phyloP scores from a whole-genome alignment of 345 rosid genomes.

The Erysimum cheiranthoides region DNA sequence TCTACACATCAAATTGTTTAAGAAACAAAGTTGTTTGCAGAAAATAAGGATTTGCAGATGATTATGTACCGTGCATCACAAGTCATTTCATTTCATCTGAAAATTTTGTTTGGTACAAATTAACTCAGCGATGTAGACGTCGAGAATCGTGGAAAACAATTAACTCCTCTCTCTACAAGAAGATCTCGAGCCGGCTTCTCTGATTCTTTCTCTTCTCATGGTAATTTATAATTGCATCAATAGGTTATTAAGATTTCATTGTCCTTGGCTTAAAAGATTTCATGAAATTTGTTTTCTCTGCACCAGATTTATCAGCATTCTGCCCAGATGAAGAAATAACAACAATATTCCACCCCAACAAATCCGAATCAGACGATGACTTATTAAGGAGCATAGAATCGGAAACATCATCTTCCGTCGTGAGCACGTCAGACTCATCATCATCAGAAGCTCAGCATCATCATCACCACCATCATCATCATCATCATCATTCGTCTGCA shows the following conservation, averaged over 20 bases:
- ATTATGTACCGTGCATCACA: slow-evolving; percentile 21
- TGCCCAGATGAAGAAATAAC: slow-evolving; percentile 30
- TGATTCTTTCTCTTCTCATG: slow-evolving; percentile 53
- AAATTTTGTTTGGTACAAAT: neutral
- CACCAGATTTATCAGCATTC: slow-evolving; percentile 47
- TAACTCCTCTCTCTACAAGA: slow-evolving; percentile 43
- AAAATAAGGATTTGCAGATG: neutral
- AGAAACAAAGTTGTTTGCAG: neutral
- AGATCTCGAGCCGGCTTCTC: slow-evolving; percentile 57
- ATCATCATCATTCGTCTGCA: slow-evolving; percentile 27
- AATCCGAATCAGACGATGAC: slow-evolving; percentile 47
- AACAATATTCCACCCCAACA: neutral
- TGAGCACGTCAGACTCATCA: slow-evolving; percentile 65
- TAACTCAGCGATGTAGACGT: slow-evolving; percentile 45
- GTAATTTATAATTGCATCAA: slow-evolving; percentile 37
- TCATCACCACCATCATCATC: slow-evolving; percentile 25
- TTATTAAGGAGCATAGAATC: slow-evolving; percentile 47
- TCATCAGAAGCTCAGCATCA: slow-evolving; percentile 45
- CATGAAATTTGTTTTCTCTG: neutral
- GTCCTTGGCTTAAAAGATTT: neutral
- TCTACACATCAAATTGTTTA: neutral
- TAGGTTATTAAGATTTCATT: slow-evolving; percentile 5
- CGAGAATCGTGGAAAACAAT: slow-evolving; percentile 42
- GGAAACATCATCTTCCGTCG: slow-evolving; percentile 51
- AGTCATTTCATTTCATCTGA: slow-evolving; percentile 6